A percentile compares a stretch with the other conserved stretches of the same genome.
phyloP scores from a whole-genome alignment of 257 asterid species.

The Solanum clarkiae region DNA sequence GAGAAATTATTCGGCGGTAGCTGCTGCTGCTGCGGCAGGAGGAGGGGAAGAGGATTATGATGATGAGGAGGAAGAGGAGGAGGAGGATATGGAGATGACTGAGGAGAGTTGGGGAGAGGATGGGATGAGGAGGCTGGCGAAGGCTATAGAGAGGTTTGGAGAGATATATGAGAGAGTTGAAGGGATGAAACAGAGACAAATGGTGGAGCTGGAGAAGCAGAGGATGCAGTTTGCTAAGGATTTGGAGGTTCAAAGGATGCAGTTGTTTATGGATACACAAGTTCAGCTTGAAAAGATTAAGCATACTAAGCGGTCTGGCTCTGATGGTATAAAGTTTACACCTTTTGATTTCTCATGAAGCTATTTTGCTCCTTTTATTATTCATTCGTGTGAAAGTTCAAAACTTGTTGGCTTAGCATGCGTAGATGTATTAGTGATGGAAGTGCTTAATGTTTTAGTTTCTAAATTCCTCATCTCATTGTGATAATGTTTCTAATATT shows the following conservation, averaged over 20 bases:
- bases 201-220: conserved; percentile 81
- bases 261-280: conserved; percentile 61
- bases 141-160: conserved; percentile 66
- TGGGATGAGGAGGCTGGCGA: conserved; percentile 52
- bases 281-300: conserved; percentile 54
- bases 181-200: conserved; percentile 66
- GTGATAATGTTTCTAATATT: neutral
- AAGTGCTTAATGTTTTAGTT: neutral
- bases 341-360: neutral
- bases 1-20: conserved; percentile 62
- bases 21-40: conserved; percentile 30
- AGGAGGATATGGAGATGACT: conserved; percentile 24
- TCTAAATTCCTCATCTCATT: neutral
- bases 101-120: conserved; percentile 34
- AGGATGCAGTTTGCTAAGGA: conserved; percentile 78
- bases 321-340: conserved; percentile 37
- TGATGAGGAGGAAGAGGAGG: conserved; percentile 20
- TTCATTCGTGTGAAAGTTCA: neutral
- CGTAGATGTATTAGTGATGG: neutral
- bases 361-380: neutral
- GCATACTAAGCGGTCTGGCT: conserved; percentile 39
- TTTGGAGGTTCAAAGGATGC: conserved; percentile 87
- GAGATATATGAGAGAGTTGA: conserved; percentile 73
- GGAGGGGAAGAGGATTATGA: conserved; percentile 39
- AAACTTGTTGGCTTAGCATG: neutral